Evolutionary conservation across 1,139 yeast genomes (phyloP), one percentile per base, ranked within the genome.

Genomic region (Pichia sp.): DNA sequence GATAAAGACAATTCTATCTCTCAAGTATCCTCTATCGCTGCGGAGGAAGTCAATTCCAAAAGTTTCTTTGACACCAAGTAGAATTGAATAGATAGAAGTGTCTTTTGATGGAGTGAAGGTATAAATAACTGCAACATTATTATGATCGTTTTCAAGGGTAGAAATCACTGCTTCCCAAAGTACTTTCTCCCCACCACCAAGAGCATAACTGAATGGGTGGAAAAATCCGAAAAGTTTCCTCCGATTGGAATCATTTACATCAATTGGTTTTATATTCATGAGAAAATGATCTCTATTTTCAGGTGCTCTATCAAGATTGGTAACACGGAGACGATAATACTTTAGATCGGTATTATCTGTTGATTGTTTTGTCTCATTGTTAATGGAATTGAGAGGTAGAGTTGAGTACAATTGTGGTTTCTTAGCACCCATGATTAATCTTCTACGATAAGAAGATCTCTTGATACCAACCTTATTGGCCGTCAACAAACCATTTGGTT

Each of bases 101-200:
- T 77, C 76, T 34, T 78, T 84, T 6, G 68, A 64, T 60, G 62
- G 55, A 2, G 71, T 66, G 54, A 68, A 67, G 4, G 96, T 87
- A 68, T 93, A 95, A 8, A 95, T 75, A 4, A 82, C 85, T 9
- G 81, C 89, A n/a, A 88, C 72, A 62, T 84, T 82, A 46, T 71
- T 69, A 6, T 73, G 72, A 59, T 78, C 76, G 42, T 76, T 73
- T 10, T 70, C 64, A 58, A 92, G 73, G 0, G 97, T 88, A 30
- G 86, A 78, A 61, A 81, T 78, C 6, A 93, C 89, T 0, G 97
- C 97, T 55, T 89, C 91, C 99, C 99, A 95, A 48, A 95, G 75
- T 0, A 95, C 99, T 52, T 95, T 80, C 69, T 95, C 99, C 29
- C 99, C 99, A 43, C 99, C 99, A 20, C 99, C 99, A 43, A 96